Base-by-base conservation (phyloP, 208 protist species). In the Acanthamoeba lenticulata region DNA sequence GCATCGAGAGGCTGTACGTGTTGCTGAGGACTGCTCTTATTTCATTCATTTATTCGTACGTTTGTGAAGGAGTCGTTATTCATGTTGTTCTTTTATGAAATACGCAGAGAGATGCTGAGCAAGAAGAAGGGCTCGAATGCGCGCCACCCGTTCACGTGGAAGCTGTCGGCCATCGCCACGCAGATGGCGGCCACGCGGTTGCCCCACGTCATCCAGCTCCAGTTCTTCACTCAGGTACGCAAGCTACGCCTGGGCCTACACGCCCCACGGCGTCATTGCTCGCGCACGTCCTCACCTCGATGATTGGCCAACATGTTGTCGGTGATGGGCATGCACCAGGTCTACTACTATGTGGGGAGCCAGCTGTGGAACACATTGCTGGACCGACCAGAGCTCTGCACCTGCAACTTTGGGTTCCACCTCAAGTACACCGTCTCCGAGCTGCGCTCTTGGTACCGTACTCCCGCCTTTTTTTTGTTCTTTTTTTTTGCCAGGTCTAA, bases 351-450 rank as follows among this genome's bases (percentile, higher is more conserved):
- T 29, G 34, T 88, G 19, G 47, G 47, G 0, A 38, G 42, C 47
- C 36, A 57, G 44, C 42, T 88, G 77, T 88, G 40, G 44, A 88
- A 88, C 47, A 40, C 77, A 15, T 40, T 88, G 77, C 47, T 88
- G 24, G 47, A 88, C 19, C 77, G 34, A 55, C 47, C 77, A n/a
- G 77, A 88, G 21, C 77, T 88, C 21, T 88, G 77, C 34, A 88
- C 77, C 24, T 88, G 77, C 47, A 57, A 32, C 38, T 88, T 88
- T 60, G 77, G 77, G 27, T 88, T 88, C 77, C 40, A 88, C 44
- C 77, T 88, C 77, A 88, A 88, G 27, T 88, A 88, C 47, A 40
- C 77, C 27, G 29, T 88, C 47, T 88, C 77, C 29, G 77, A 88
- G 34, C 77, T 88, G 77, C 40, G 47, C 29, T 60, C 77, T 6